These are phyloP conservation scores for Phialophora expanda DNA, from an alignment of 2,329 filamentous ascomycete species.

Conservation along the genomic window DNA sequence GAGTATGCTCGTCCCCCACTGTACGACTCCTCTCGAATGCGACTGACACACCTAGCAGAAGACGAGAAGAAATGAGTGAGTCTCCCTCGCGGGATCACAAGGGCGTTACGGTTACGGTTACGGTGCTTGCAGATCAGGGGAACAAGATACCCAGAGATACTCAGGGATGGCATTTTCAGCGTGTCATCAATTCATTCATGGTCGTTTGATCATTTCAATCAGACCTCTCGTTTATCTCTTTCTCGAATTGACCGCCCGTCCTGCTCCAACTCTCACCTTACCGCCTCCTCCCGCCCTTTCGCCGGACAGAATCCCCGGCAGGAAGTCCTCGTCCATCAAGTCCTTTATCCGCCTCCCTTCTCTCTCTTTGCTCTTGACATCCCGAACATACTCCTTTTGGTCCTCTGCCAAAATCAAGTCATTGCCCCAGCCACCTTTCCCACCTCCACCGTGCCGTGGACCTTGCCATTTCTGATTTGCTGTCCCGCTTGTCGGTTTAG, in stretches of 20 bases:
- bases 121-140: not conserved
- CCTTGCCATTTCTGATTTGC: slow-evolving; percentile 74
- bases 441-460: slow-evolving; percentile 68
- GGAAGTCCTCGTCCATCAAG: slow-evolving; percentile 92
- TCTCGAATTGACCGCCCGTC: slow-evolving; percentile 81
- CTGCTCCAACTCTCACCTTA: slow-evolving; percentile 80
- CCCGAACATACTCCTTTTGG: slow-evolving; percentile 85
- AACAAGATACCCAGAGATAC: slow-evolving; percentile 28
- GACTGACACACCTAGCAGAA: slow-evolving; percentile 36
- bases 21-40: slow-evolving; percentile 25
- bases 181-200: slow-evolving; percentile 7
- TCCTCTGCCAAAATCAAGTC: slow-evolving; percentile 88
- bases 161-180: not conserved
- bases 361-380: slow-evolving; percentile 67
- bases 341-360: slow-evolving; percentile 68
- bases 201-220: slow-evolving; percentile 1
- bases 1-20: slow-evolving; percentile 49
- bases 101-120: slow-evolving; percentile 17
- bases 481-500: slow-evolving; percentile 82
- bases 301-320: slow-evolving; percentile 83
- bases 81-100: not conserved
- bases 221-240: slow-evolving; percentile 50
- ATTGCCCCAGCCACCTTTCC: slow-evolving; percentile 84
- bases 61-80: slow-evolving; percentile 42
- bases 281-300: slow-evolving; percentile 69